phyloP scores from a whole-genome alignment of 2,329 filamentous ascomycete species.

The Ophiostoma pallidulum region DNA sequence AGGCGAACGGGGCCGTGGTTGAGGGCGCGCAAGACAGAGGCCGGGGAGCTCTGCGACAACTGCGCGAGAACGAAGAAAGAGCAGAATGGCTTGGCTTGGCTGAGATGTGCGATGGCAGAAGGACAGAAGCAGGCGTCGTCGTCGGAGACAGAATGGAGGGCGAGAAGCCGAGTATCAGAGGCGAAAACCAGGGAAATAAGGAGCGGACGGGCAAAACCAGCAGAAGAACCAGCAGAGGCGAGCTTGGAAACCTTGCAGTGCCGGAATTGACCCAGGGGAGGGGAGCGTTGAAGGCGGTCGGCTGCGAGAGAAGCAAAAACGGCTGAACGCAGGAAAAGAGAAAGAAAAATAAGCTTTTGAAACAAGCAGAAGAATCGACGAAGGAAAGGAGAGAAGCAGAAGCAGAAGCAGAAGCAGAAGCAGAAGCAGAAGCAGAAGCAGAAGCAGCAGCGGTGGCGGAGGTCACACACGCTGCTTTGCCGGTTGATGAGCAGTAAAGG shows the following conservation, averaged over 20 bases:
- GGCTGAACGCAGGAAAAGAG: neutral
- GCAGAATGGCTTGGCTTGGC: neutral
- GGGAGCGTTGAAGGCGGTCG: conserved; percentile 18
- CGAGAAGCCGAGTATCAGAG: neutral
- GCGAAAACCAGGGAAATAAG: conserved; percentile 27
- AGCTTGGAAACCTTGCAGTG: conserved; percentile 30
- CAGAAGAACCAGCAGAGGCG: neutral
- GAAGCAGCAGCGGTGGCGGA: neutral
- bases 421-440: neutral
- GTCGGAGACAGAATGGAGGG: neutral
- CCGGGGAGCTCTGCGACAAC: neutral
- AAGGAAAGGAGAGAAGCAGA: neutral
- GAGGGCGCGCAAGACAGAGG: neutral
- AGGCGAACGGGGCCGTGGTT: too few relatives aligned
- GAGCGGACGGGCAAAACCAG: conserved; percentile 55
- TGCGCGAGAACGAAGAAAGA: neutral
- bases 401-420: conserved; percentile 10
- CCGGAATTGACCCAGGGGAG: conserved; percentile 46
- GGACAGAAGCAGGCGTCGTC: neutral
- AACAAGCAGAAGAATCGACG: neutral
- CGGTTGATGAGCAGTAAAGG: neutral
- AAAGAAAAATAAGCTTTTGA: neutral
- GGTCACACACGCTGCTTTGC: conserved; percentile 3
- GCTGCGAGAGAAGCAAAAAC: conserved; percentile 17
- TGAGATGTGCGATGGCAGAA: neutral